These are phyloP conservation scores for Aspergillus nanangensis DNA, from an alignment of 495 filamentous ascomycete genomes.

Conservation along the genomic window DNA sequence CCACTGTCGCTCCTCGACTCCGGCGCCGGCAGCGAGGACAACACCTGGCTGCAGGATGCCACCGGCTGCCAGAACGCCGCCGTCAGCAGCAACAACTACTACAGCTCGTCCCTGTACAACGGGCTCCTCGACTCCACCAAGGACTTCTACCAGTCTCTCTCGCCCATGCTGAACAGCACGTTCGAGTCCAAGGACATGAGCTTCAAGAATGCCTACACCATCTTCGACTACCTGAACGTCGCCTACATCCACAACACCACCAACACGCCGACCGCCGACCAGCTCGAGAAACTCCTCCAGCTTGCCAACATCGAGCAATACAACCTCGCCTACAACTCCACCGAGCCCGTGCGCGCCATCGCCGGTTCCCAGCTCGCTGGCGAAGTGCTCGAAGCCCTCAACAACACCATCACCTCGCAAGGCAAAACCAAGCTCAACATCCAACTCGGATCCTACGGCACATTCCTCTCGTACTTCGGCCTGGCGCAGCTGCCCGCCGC, in stretches of 20 bases:
- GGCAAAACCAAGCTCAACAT: constrained; percentile 37
- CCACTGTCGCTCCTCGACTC: constrained; percentile 38
- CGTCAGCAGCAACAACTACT: constrained; percentile 69
- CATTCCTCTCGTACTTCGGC: constrained; percentile 50
- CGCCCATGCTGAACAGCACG: constrained; percentile 56
- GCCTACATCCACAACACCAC: constrained; percentile 49
- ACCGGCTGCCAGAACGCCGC: constrained; percentile 58
- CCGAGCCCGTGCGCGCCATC: constrained; percentile 44
- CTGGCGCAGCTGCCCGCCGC: constrained; percentile 35
- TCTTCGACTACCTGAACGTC: constrained; percentile 54
- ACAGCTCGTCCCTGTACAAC: constrained; percentile 55
- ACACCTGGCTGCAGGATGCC: constrained; percentile 53
- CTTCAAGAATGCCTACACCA: constrained; percentile 71
- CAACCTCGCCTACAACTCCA: constrained; percentile 48
- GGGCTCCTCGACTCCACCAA: constrained; percentile 47
- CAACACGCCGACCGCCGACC: constrained; percentile 22
- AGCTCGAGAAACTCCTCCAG: constrained; percentile 33
- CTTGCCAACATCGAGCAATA: constrained; percentile 49
- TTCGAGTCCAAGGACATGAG: constrained; percentile 48
- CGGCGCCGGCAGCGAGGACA: constrained; percentile 48
- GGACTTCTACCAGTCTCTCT: constrained; percentile 60
- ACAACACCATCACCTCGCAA: constrained; percentile 35
- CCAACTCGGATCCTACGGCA: constrained; percentile 47
- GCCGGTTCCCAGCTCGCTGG: constrained; percentile 45
- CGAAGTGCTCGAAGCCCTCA: constrained; percentile 38